Conservation (phyloP, 1,284 basidiomycete species). For the Puccinia novopanici region DNA sequence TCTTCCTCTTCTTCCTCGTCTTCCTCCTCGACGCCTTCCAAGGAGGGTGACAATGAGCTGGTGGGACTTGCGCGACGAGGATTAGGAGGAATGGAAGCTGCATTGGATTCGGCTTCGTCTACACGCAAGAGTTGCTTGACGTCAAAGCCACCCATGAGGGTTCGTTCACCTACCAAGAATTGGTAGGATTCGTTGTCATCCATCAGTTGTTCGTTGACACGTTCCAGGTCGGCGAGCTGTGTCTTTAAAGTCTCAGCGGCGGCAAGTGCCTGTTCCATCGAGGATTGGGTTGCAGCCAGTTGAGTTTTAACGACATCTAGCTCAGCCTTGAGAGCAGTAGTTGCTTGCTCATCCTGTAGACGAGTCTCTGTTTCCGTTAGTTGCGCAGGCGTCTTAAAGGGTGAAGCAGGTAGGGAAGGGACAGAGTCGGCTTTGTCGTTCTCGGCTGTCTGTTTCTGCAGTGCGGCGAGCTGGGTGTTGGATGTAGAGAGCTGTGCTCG, state of each 20-base stretch:
- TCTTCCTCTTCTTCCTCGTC: conserved; percentile 56
- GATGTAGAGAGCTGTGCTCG: background rate
- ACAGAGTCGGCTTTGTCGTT: background rate
- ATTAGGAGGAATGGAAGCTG: background rate
- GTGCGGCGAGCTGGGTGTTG: conserved; percentile 7
- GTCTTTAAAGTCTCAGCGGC: conserved; percentile 20
- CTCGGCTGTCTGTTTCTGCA: conserved; percentile 11
- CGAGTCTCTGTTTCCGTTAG: background rate
- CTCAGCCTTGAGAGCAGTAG: conserved; percentile 7
- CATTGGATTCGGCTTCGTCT: conserved; percentile 57
- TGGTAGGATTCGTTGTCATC: conserved; percentile 95
- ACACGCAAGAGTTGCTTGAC: conserved; percentile 61
- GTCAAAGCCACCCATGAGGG: conserved; percentile 69
- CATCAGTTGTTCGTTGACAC: conserved; percentile 56
- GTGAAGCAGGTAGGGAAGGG: background rate
- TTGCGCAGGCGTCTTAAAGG: background rate
- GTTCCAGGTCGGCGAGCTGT: conserved; percentile 40
- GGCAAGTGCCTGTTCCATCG: conserved; percentile 25
- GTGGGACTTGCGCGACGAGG: conserved; percentile 9
- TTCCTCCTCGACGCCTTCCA: conserved; percentile 55
- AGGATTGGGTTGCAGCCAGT: background rate
- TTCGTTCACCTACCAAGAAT: conserved; percentile 82
- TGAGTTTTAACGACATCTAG: conserved; percentile 22
- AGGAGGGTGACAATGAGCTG: conserved; percentile 21
- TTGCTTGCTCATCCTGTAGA: background rate